phyloP scores from a whole-genome alignment of 768 basidiomycete species.

The Tricholoma sp. region DNA sequence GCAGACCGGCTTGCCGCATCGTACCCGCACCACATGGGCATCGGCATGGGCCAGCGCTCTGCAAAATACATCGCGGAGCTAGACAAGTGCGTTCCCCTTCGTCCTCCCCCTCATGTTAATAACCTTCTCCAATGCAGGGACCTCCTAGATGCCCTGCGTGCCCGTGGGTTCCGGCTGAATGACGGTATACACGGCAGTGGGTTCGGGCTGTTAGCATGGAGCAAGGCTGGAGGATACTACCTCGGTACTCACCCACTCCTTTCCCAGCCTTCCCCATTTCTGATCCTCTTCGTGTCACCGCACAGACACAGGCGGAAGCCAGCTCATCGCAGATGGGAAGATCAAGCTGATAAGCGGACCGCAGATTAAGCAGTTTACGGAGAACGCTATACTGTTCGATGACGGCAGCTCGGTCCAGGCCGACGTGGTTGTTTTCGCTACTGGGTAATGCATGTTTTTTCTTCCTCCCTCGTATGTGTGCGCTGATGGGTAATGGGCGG shows the following conservation, averaged over 20 bases:
- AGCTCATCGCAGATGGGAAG: conserved; percentile 60
- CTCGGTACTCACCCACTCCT: conserved; percentile 33
- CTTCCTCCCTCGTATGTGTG: not conserved
- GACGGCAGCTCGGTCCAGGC: conserved; percentile 41
- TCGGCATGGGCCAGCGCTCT: conserved; percentile 26
- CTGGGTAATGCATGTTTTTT: conserved; percentile 34
- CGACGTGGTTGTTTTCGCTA: conserved; percentile 57
- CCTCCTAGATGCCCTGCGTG: conserved; percentile 50
- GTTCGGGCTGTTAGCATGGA: conserved; percentile 41
- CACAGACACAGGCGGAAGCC: conserved; percentile 54
- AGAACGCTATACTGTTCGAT: conserved; percentile 41
- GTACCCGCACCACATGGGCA: conserved; percentile 33
- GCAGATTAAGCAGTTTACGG: conserved; percentile 40
- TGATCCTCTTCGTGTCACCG: too few species aligned
- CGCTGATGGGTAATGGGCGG: not conserved
- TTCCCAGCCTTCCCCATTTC: too few species aligned
- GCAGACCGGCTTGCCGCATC: conserved; percentile 47
- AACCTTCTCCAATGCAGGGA: conserved; percentile 23
- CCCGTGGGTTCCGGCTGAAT: conserved; percentile 52
- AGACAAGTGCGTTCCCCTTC: conserved; percentile 40
- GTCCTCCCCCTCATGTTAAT: not conserved
- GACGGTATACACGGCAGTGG: conserved; percentile 50
- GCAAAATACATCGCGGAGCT: conserved; percentile 41
- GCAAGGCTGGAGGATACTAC: conserved; percentile 61
- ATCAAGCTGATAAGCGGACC: conserved; percentile 67